Conservation (phyloP, 108 stramenopile genomes). For the Bacterosira constricta region DNA sequence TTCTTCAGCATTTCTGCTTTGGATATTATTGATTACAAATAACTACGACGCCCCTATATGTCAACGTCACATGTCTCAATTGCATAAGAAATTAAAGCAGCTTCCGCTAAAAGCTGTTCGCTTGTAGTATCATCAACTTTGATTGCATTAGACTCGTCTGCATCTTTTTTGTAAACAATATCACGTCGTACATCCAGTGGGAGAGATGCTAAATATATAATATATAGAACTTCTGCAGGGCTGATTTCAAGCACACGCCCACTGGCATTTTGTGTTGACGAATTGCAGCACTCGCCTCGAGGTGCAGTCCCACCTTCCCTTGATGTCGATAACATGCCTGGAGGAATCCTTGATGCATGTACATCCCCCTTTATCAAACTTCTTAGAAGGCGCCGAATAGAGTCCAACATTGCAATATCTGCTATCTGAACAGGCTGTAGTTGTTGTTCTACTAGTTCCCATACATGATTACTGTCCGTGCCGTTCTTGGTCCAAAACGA, state of each 20-base stretch:
- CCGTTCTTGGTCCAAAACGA: constrained; percentile 63
- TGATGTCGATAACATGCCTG: not conserved
- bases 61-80: constrained; percentile 67
- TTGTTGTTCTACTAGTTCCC: constrained; percentile 70
- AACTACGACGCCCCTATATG: not conserved
- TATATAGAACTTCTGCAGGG: constrained; percentile 51
- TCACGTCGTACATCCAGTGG: constrained; percentile 35
- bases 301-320: not conserved
- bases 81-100: constrained; percentile 61
- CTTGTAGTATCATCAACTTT: no score
- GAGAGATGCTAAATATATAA: constrained; percentile 69
- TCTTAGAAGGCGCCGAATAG: constrained; percentile 19
- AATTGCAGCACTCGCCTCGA: constrained; percentile 11
- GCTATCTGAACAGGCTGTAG: constrained; percentile 45
- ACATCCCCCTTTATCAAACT: constrained; percentile 13
- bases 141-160: constrained; percentile 6
- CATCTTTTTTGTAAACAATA: constrained; percentile 23
- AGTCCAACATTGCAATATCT: constrained; percentile 34
- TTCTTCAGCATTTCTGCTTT: not conserved
- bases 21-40: no score
- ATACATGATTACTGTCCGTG: constrained; percentile 34
- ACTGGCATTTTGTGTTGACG: constrained; percentile 12
- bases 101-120: constrained; percentile 71
- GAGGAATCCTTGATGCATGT: not conserved
- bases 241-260: constrained; percentile 31